Percentiles rank a stretch among this genome's conserved stretches.
Conservation (phyloP, 305 asterid genomes). For the Andrographis paniculata region DNA sequence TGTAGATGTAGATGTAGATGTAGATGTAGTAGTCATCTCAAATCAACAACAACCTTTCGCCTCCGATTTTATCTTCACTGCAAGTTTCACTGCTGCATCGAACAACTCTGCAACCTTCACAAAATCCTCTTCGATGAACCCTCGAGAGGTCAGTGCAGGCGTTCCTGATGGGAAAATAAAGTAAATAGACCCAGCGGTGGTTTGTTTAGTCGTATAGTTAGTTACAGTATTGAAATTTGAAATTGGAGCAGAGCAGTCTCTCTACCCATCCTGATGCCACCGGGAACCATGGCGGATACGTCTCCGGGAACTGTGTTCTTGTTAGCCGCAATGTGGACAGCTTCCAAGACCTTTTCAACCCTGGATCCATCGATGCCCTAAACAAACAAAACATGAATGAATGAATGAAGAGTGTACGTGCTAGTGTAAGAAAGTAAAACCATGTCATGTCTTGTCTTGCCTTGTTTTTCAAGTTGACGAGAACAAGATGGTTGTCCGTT, state of each 20-base stretch:
- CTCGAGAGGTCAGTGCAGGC: conserved; percentile 68
- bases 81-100: conserved; percentile 72
- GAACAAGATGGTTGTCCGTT: conserved; percentile 44
- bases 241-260: no score
- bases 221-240: no score
- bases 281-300: conserved; percentile 95
- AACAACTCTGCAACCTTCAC: conserved; percentile 81
- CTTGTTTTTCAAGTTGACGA: conserved; percentile 35
- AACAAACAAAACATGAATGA: not conserved
- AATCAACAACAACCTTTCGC: conserved; percentile 46
- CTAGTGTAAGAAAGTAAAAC: not conserved
- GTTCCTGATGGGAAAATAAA: no score
- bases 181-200: no score
- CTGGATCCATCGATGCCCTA: conserved; percentile 79
- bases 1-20: no score
- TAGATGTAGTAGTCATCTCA: no score
- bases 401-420: not conserved
- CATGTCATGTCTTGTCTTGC: conserved; percentile 19
- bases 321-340: conserved; percentile 88
- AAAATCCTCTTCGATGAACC: conserved; percentile 71
- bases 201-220: no score
- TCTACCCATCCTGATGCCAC: conserved; percentile 91
- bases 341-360: conserved; percentile 82
- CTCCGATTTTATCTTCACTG: conserved; percentile 71
- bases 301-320: conserved; percentile 94